Evolutionary conservation across 2,329 filamentous ascomycete species (phyloP), one percentile per base, ranked within the genome.

Genomic region (Colletotrichum aenigma): DNA sequence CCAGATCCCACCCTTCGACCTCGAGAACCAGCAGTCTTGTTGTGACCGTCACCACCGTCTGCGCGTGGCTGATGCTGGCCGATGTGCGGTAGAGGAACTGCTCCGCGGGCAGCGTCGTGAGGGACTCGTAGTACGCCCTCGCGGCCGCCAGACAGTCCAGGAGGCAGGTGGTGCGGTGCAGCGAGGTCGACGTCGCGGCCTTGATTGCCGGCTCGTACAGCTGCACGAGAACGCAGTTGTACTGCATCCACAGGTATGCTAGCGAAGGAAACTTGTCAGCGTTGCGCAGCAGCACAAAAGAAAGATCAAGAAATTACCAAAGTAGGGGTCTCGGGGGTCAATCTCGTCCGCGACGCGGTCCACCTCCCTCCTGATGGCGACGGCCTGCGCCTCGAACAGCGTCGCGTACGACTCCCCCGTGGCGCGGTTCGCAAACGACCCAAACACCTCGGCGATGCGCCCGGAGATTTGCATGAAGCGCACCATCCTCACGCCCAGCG

Each of bases 141-240:
- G 82, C 81, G 52, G 85, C 82, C 28, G 81, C 74, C 10, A 87
- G 78, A 74, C 85, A 84, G 72, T 83, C 82, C 12, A 80, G 77
- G 66, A 87, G 80, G 58, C 83, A 83, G 67, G 84, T 80, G 2
- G 79, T 75, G 36, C 82, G 81, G 70, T 81, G 82, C 7, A 78
- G 78, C 24, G 80, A 78, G 7, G 56, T 52, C 32, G 78, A 79
- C 4, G 80, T 77, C 8, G 81, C 78, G 21, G 78, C 76, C 38
- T 81, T 77, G 7, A 84, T 85, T 9, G 85, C 85, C 1, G 86
- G 85, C 36, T 87, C 81, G 76, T 87, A 85, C 16, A 86, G 76
- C 9, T 84, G 81, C 30, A 85, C 83, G 4, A 85, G 77, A 15
- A 85, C 79, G 52, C 84, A 84, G n/a, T 83, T 80, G 67, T 84